Base-by-base conservation (phyloP, 2,329 filamentous ascomycete species). In the Colletotrichum euphorbiae region DNA sequence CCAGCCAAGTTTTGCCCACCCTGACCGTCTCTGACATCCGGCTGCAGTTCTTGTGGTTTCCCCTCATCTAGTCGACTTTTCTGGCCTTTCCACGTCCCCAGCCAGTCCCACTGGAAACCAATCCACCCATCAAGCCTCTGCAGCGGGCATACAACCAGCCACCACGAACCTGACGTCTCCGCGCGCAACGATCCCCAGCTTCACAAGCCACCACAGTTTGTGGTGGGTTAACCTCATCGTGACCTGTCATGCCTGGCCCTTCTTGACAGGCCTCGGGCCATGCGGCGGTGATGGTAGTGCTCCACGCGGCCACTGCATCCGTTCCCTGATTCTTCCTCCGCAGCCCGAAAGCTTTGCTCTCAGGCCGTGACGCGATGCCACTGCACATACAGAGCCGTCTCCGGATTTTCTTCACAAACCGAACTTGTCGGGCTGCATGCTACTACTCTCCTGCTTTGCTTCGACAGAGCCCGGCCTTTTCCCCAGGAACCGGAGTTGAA, bases 1-100 rank as follows among this genome's bases (percentile, higher is more conserved):
- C 64, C 60, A 24, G 31, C 60, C 52, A 64, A 36, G 45, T 62
- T 62, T 62, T 56, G 8, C 2, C 38, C 28, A 15, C 28, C 12
- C 28, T 2, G 19, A n/a, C n/a, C n/a, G n/a, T n/a, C n/a, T n/a
- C n/a, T n/a, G n/a, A n/a, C 24, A 12, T 21, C 13, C 15, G 24
- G 24, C 28, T 28, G 28, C 7, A 28, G 28, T 28, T 28, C 28
- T 28, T 8, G 7, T 24, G 21, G 3, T 24, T 24, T 51, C 15
- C 13, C 13, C 8, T 12, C 31, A 28, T 33, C 45, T 51, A 55
- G 40, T 55, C 33, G n/a, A 33, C 43, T 54, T 28, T 56, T 24
- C 38, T 45, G 36, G 9, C 31, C 42, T 42, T 42, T 11, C 57
- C n/a, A n/a, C n/a, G n/a, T n/a, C 28, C 51, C 60, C 60, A 68